Evolutionary conservation across 352 stramenopile species (phyloP), one percentile per base, ranked within the genome.

Genomic region (Halophytophthora batemanensis): DNA sequence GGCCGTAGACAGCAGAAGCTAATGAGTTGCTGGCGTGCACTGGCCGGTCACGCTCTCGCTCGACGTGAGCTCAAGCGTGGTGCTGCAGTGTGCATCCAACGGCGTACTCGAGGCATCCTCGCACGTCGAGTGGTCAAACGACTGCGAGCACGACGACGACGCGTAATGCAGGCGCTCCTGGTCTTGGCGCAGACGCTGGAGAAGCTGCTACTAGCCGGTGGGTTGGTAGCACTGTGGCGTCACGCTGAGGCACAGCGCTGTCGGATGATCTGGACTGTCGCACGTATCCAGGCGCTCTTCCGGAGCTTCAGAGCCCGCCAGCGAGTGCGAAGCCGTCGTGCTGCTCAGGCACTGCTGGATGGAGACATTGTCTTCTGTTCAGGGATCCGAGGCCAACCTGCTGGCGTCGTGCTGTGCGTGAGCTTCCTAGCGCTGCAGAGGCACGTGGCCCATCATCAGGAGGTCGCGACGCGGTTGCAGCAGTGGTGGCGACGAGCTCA

Each of bases 61-160:
- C 64, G 67, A 45, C 69, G 63, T 6, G 60, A 82, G 15, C 61
- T 56, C 23, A 89, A 87, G 39, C 53, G 64, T 22, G 58, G 45
- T 11, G 76, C 59, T 44, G 78, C 71, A n/a, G 48, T 73, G 11
- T 47, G 48, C 1, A 84, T 87, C 53, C 78, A 89, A 28, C 74
- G 66, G 17, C 66, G 72, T 29, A 50, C 59, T 4, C 61, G 75
- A 21, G 78, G 75, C 6, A 56, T 83, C n/a, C 54, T 81, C 11
- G 71, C 60, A 17, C 52, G 78, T 4, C 56, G 53, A 33, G 25
- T 51, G 17, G 66, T 64, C 2, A 72, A 74, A n/a, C 62, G 56
- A 25, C 41, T 75, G 34, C 73, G 71, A 15, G 56, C 53, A 15
- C 69, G 63, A 34, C 60, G 65, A 7, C 63, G 59, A 25, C 72